phyloP scores from a whole-genome alignment of 202 grass and related monocot genomes.

The Cymbopogon flexuosus region DNA sequence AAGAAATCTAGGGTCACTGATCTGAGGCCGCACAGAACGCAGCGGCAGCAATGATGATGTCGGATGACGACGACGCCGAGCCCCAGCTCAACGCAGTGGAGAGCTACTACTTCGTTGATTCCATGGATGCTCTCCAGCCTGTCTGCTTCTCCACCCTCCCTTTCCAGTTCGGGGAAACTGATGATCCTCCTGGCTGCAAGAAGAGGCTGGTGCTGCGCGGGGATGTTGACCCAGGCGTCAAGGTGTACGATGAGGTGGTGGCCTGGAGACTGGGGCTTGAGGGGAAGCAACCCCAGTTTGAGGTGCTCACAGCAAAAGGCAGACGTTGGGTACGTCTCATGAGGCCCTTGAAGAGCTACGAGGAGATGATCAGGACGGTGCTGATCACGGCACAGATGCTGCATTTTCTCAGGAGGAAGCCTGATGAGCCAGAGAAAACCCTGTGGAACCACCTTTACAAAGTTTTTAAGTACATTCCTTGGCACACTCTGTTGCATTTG shows the following conservation, averaged over 20 bases:
- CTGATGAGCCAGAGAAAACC: conserved; percentile 49
- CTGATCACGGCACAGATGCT: conserved; percentile 61
- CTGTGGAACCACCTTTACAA: conserved; percentile 69
- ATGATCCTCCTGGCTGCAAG: neutral
- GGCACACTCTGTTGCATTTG: conserved; percentile 6
- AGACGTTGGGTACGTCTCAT: conserved; percentile 49
- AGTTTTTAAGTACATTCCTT: conserved; percentile 52
- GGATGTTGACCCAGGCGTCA: conserved; percentile 29
- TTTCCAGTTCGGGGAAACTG: neutral
- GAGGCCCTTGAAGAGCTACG: conserved; percentile 55
- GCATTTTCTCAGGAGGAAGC: conserved; percentile 77
- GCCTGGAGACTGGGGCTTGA: conserved; percentile 62
- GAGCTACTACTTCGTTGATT: conserved; percentile 46
- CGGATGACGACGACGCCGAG: conserved; percentile 39
- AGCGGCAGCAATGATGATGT: conserved; percentile 29
- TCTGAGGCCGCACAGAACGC: neutral
- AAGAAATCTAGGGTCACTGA: neutral
- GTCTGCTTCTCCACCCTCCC: conserved; percentile 52
- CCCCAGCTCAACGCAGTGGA: conserved; percentile 24
- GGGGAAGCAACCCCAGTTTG: conserved; percentile 36
- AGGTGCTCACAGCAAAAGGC: conserved; percentile 34
- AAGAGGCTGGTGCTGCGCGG: conserved; percentile 44
- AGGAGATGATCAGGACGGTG: conserved; percentile 35
- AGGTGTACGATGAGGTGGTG: conserved; percentile 49
- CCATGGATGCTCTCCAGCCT: neutral